Conservation (phyloP, 1,284 basidiomycete genomes). For the Trichosporon sp. region DNA sequence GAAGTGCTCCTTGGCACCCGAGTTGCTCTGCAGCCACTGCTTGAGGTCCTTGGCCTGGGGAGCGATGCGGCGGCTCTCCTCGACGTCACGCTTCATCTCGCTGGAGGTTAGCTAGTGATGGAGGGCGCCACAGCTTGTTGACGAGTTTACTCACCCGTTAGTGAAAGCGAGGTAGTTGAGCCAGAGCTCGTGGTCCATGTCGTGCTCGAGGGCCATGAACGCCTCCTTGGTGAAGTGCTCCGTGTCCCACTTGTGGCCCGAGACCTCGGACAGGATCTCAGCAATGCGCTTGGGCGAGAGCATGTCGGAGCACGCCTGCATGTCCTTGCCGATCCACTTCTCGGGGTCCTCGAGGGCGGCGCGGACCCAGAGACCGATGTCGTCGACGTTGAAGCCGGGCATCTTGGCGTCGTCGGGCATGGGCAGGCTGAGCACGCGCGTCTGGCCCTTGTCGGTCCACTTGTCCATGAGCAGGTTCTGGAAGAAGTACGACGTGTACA, state of each 20-base stretch:
- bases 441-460: constrained; percentile 10
- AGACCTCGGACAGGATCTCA: constrained; percentile 6
- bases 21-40: background rate
- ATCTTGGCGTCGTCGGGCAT: constrained; percentile 28
- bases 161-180: constrained; percentile 21
- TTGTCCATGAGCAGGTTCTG: constrained; percentile 6
- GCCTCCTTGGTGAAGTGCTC: constrained; percentile 4
- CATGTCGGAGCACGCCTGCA: constrained; percentile 12
- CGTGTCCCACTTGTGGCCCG: constrained; percentile 6
- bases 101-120: background rate
- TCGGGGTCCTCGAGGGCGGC: constrained; percentile 28
- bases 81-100: constrained; percentile 9
- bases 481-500: constrained; percentile 21
- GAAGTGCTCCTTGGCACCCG: background rate
- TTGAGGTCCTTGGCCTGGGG: constrained; percentile 12
- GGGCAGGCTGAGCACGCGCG: constrained; percentile 15
- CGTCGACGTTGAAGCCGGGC: constrained; percentile 24
- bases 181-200: constrained; percentile 12
- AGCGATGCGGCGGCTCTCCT: constrained; percentile 4
- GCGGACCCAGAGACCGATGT: constrained; percentile 33
- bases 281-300: constrained; percentile 10
- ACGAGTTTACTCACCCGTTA: constrained; percentile 9
- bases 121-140: background rate
- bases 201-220: constrained; percentile 3
- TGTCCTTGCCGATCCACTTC: constrained; percentile 28